Conservation (phyloP, 2,329 filamentous ascomycete genomes). For the Pseudophaeomoniella oleicola region DNA sequence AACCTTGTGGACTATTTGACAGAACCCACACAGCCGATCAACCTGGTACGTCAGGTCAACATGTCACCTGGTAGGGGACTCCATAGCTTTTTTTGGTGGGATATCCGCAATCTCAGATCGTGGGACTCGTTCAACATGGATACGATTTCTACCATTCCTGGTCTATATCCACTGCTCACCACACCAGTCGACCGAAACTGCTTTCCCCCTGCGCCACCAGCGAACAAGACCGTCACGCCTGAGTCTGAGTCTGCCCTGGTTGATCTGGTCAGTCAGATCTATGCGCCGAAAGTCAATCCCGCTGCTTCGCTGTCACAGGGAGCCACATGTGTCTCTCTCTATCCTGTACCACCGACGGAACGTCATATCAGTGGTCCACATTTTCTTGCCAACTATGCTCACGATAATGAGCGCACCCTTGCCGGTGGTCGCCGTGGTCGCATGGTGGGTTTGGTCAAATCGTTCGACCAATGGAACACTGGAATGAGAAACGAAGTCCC, state of each 20-base stretch:
- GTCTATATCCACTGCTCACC: conserved; percentile 57
- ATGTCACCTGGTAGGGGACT: conserved; percentile 50
- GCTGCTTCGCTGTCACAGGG: conserved; percentile 65
- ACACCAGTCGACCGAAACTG: conserved; percentile 49
- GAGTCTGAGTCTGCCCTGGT: conserved; percentile 68
- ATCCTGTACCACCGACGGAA: conserved; percentile 15
- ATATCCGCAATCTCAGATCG: conserved; percentile 70
- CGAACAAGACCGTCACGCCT: conserved; percentile 44
- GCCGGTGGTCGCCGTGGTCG: conserved; percentile 41
- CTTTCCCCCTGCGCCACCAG: conserved; percentile 41
- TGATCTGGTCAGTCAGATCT: conserved; percentile 60
- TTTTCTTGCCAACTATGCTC: conserved; percentile 39
- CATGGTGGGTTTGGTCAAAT: conserved; percentile 74
- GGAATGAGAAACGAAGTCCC: conserved; percentile 80
- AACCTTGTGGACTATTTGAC: conserved; percentile 69
- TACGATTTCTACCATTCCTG: conserved; percentile 58
- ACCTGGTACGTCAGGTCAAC: conserved; percentile 65
- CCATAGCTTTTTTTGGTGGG: conserved; percentile 89
- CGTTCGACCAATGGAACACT: conserved; percentile 88
- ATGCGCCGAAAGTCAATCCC: conserved; percentile 75
- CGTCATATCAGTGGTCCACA: conserved; percentile 20
- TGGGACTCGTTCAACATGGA: conserved; percentile 68
- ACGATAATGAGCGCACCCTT: conserved; percentile 32
- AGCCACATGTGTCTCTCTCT: conserved; percentile 39
- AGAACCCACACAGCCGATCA: conserved; percentile 63